Evolutionary conservation across 2,329 filamentous ascomycete species (phyloP), one percentile per base, ranked within the genome.

Genomic region (Colletotrichum liaoningense): DNA sequence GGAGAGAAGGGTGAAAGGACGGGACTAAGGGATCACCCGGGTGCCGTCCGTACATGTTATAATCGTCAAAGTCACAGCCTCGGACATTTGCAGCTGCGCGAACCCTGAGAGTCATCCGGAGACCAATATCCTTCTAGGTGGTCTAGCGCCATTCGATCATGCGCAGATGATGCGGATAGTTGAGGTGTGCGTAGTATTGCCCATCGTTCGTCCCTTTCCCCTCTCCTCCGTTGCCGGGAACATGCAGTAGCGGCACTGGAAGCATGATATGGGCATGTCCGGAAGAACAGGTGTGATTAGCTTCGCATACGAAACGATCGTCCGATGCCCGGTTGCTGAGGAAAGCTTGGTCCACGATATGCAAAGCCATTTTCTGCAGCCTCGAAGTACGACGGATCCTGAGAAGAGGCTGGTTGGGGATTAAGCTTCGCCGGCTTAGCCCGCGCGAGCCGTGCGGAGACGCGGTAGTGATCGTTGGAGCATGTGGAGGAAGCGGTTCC

Each of bases 241-340:
- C 38, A 3, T 14, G 59, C 35, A 63, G 24, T 33, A 33, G 42
- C 42, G 19, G 38, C 19, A 42, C 35, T 14, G 6, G 3, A 19
- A 22, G 58, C 19, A 63, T 22, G 16, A 22, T n/a, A 58, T 28
- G 35, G 64, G 38, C 19, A 54, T 59, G n/a, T 63, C 57, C 63
- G 74, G 63, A 58, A 67, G 67, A 69, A 70, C 63, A 35, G 60
- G 62, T 74, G 57, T 63, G 52, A 67, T 54, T 54, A 67, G 56
- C 67, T 67, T 67, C 35, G 56, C 67, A 69, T 74, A 58, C 58
- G 67, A 75, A 67, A 75, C 71, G 71, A 65, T 72, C 69, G 59
- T 72, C 69, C 69, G 69, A 72, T 69, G 58, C n/a, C 52, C 38
- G 38, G 14, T 19, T 14, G 35, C 11, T 38, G 19, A 52, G 14